Base-by-base conservation (phyloP, 225 moss, liverwort and hornwort genomes). In the Rhytidiadelphus loreus region DNA sequence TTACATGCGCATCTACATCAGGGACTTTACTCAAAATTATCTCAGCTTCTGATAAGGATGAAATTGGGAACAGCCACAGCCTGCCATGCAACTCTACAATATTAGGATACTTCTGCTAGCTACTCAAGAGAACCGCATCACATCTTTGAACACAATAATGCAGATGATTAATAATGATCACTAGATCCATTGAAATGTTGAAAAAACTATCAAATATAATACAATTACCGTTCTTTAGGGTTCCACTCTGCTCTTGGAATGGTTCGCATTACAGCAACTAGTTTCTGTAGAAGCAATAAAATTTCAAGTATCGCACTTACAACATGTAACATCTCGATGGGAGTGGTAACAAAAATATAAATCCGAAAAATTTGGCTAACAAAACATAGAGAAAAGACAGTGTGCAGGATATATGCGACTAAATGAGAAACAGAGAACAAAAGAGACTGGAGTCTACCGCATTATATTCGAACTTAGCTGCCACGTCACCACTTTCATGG, bases 11-110 rank as follows among this genome's bases (percentile, higher is more conserved):
- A 84, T 85, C 87, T 81, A 96, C 90, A 82, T 92, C 95, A 39
- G 87, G 86, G 19, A 93, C 83, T 85, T 86, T 93, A 85, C 85
- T 93, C 69, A 97, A 83, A 60, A 89, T 90, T 85, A 86, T 94
- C 92, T 97, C 97, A 79, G 96, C 93, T 91, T 96, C 96, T 80
- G 89, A 46, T 86, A 99, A 86, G 57, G 95, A 96, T 80, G 95
- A 93, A 87, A 93, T 85, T 86, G 98, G 98, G 83, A 99, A 96
- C 88, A 97, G 91, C 98, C 98, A 99, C 55, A 97, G 83, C 90
- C 98, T 98, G 93, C 78, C 76, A 90, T 52, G 78, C 88, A 92
- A 83, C 32, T 77, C 55, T 73, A 87, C 43, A 86, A 71, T 57
- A 83, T 92, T 52, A 86, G 78, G 20, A 83, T 83, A 80, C n/a